Conservation (phyloP, 2,329 filamentous ascomycete species). For the Myriosclerotinia duriaeana region DNA sequence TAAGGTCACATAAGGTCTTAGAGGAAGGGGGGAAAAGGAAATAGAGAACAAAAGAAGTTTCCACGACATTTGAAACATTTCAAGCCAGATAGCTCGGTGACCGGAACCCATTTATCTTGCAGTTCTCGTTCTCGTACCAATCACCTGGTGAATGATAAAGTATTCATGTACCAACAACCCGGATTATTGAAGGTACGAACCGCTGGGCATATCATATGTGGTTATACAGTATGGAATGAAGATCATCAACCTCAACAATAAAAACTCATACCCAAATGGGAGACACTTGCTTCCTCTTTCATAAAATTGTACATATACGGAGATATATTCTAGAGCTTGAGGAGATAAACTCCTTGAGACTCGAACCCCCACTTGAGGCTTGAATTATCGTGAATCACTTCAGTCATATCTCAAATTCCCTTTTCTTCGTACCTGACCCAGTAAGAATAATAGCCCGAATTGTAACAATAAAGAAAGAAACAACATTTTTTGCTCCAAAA, state of each 20-base stretch:
- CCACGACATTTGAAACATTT: constrained; percentile 19
- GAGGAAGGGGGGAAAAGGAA: background rate
- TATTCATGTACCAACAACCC: constrained; percentile 21
- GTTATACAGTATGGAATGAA: constrained; percentile 4
- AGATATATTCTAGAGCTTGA: background rate
- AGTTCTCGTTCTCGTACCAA: constrained; percentile 23
- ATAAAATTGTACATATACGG: background rate
- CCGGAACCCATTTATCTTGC: constrained; percentile 8
- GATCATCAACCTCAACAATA: constrained; percentile 1
- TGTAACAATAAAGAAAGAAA: background rate
- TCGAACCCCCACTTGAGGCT: constrained; percentile 16
- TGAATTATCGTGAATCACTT: constrained; percentile 19
- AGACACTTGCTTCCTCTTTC: constrained; percentile 4
- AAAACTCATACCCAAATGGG: background rate
- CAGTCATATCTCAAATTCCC: constrained; percentile 16
- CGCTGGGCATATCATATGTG: constrained; percentile 8
- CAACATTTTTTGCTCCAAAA: background rate
- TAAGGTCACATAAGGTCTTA: background rate
- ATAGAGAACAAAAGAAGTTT: constrained; percentile 16
- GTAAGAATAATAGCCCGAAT: background rate
- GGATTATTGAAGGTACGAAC: constrained; percentile 18
- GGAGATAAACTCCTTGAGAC: background rate
- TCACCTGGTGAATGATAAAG: constrained; percentile 22
- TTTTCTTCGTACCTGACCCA: constrained; percentile 10
- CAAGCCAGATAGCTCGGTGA: constrained; percentile 10